Evolutionary conservation across 148 eudicot genomes (phyloP).

Genomic region (Dysphania ambrosioides): DNA sequence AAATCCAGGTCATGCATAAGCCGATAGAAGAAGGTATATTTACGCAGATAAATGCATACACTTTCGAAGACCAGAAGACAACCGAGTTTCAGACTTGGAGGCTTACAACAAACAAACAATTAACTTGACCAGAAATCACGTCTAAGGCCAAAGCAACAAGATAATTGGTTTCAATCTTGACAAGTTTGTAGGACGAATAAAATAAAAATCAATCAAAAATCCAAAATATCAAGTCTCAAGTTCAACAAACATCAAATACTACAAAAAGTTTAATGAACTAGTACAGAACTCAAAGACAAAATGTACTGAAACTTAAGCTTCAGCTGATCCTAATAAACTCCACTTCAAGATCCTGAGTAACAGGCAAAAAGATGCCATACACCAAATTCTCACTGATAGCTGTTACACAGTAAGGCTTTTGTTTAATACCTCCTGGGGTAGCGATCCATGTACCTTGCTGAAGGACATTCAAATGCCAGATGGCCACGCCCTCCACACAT

Average conservation of each 20-base stretch:
- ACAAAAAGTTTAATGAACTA: too few relatives aligned
- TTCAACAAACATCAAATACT: constrained; percentile 3
- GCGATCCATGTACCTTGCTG: constrained; percentile 35
- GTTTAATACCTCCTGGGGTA: constrained; percentile 25
- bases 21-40: background rate
- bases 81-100: too few relatives aligned
- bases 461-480: constrained; percentile 42
- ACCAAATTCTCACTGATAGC: background rate
- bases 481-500: constrained; percentile 56
- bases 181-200: background rate
- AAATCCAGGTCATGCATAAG: background rate
- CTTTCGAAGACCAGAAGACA: background rate
- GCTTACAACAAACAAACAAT: background rate
- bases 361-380: background rate
- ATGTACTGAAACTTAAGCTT: background rate
- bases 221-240: background rate
- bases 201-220: too few relatives aligned
- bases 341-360: background rate
- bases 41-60: background rate
- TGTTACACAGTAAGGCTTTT: background rate
- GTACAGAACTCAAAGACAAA: background rate
- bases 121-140: background rate
- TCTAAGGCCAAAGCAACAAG: background rate
- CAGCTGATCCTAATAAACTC: background rate
- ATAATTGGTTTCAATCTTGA: background rate